These are phyloP conservation scores for Dactylonectria estremocensis DNA, from an alignment of 2,329 filamentous ascomycete genomes.

Conservation along the genomic window DNA sequence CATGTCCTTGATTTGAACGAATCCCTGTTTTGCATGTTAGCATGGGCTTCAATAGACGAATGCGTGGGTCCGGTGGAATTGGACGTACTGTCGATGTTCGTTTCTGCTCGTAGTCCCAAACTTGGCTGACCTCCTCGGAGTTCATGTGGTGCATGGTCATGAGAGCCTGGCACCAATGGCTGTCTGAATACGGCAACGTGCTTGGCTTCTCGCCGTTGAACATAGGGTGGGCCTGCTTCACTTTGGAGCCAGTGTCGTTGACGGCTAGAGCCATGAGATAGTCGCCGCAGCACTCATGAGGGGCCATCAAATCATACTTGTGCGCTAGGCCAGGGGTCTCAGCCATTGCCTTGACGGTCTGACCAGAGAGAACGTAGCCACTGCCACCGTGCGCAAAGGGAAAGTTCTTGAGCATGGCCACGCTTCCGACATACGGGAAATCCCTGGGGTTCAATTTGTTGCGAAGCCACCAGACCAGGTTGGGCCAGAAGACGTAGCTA, in stretches of 20 bases:
- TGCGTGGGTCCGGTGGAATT: background rate
- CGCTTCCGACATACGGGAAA: conserved; percentile 67
- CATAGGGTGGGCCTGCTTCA: conserved; percentile 66
- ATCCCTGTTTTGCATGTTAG: conserved; percentile 51
- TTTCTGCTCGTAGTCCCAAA: conserved; percentile 70
- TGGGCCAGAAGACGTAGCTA: conserved; percentile 71
- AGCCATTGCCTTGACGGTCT: conserved; percentile 65
- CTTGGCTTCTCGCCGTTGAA: conserved; percentile 70
- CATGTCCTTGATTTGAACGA: conserved; percentile 64
- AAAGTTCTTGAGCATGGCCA: conserved; percentile 61
- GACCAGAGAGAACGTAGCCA: conserved; percentile 69
- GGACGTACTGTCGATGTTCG: conserved; percentile 59
- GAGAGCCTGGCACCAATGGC: conserved; percentile 71
- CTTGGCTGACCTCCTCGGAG: conserved; percentile 64
- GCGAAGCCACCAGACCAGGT: conserved; percentile 65
- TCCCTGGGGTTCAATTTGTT: conserved; percentile 59
- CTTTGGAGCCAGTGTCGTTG: conserved; percentile 59
- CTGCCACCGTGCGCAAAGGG: conserved; percentile 72
- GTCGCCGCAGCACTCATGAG: conserved; percentile 67
- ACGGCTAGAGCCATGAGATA: conserved; percentile 65
- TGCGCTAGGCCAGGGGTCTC: conserved; percentile 60
- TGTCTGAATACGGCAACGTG: conserved; percentile 63
- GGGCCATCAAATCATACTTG: conserved; percentile 63
- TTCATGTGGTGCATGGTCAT: conserved; percentile 71
- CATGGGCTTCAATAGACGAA: background rate